Evolutionary conservation across 768 basidiomycete species (phyloP).

Genomic region (Suillus spraguei): DNA sequence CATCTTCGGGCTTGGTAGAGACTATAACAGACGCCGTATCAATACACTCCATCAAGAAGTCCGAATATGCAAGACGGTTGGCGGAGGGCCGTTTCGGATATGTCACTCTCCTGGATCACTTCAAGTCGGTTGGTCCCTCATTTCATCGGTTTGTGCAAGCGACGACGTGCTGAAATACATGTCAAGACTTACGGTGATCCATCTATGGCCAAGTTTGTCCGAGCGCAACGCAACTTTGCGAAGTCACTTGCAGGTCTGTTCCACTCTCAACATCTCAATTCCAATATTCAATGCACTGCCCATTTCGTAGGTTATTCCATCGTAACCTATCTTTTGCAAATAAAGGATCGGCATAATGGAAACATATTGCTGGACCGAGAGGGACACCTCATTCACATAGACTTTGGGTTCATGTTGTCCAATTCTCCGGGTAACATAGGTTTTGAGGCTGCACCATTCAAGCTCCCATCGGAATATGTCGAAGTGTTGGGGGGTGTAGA

Average conservation of each 20-base stretch:
- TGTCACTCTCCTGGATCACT: conserved; percentile 92
- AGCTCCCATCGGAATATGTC: conserved; percentile 91
- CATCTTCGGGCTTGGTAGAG: conserved; percentile 91
- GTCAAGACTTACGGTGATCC: conserved; percentile 87
- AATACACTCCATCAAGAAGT: conserved; percentile 99
- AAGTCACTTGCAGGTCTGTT: conserved; percentile 80
- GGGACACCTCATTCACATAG: conserved; percentile 94
- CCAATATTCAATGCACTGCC: background rate
- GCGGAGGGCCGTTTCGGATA: conserved; percentile 81
- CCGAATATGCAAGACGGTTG: conserved; percentile 90
- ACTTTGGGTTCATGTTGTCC: conserved; percentile 97
- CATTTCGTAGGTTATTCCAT: conserved; percentile 77
- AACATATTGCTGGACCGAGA: conserved; percentile 96
- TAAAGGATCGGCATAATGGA: conserved; percentile 98
- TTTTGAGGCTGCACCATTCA: conserved; percentile 99
- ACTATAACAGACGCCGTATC: conserved; percentile 99
- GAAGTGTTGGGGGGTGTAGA: conserved; percentile 91
- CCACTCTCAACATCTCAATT: conserved; percentile 1
- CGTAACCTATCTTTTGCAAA: conserved; percentile 94
- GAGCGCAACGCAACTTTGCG: conserved; percentile 93
- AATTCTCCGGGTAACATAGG: conserved; percentile 98
- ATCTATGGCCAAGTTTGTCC: conserved; percentile 80
- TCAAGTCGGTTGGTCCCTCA: conserved; percentile 59
- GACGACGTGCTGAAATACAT: background rate
- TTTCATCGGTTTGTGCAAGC: too few relatives aligned